Evolutionary conservation across 176 grass and related monocot genomes (phyloP).

Genomic region (Juncus effusus): DNA sequence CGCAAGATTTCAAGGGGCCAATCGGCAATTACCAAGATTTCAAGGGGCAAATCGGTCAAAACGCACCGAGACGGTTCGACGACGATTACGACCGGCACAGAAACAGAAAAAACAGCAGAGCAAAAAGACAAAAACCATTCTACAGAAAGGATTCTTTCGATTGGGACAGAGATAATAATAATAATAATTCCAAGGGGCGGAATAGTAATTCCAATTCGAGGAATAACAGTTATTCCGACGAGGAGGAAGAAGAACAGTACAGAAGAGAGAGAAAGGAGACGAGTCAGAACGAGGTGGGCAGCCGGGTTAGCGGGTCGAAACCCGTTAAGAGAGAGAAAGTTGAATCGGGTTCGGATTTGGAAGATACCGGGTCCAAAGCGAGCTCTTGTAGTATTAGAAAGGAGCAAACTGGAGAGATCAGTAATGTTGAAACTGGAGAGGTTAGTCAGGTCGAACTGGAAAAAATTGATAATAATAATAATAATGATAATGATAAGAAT

Average conservation of each 20-base stretch:
- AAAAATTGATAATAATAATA: conserved; percentile 22
- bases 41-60: conserved; percentile 22
- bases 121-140: conserved; percentile 50
- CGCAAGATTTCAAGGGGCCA: conserved; percentile 35
- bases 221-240: conserved; percentile 41
- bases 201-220: conserved; percentile 24
- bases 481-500: no score
- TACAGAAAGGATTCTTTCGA: conserved; percentile 54
- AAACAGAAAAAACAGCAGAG: conserved; percentile 43
- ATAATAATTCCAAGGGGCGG: conserved; percentile 28
- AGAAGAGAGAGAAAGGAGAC: conserved; percentile 38
- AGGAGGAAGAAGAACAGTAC: conserved; percentile 52
- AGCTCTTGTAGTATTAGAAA: conserved; percentile 50
- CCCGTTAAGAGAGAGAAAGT: conserved; percentile 50
- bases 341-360: conserved; percentile 59
- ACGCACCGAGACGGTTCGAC: conserved; percentile 35
- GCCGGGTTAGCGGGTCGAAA: conserved; percentile 40
- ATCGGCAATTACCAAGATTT: conserved; percentile 23
- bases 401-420: conserved; percentile 30
- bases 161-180: conserved; percentile 40
- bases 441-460: conserved; percentile 31
- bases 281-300: conserved; percentile 61
- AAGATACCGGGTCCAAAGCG: conserved; percentile 79
- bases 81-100: conserved; percentile 39
- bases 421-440: conserved; percentile 34